Conservation (phyloP, 1,284 basidiomycete genomes). For the Mycena sp. region DNA sequence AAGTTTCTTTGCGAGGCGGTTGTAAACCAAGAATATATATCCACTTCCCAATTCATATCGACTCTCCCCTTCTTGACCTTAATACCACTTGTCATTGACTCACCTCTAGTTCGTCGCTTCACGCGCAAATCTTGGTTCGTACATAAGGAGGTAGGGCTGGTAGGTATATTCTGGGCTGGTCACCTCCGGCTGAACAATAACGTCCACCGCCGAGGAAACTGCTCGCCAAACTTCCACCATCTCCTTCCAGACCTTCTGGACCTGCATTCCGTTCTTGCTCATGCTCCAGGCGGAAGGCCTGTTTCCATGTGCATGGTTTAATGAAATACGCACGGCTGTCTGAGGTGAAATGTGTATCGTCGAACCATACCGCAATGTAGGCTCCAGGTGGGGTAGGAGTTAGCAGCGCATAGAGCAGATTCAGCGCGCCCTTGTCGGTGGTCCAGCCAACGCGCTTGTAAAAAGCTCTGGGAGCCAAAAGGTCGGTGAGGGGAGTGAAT, state of each 20-base stretch:
- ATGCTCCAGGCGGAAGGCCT: background rate
- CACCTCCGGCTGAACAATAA: no score
- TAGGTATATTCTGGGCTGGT: no score
- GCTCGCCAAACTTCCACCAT: constrained; percentile 5
- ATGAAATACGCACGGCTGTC: background rate
- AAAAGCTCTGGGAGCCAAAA: no score
- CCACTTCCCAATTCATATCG: no score
- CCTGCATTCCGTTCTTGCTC: background rate
- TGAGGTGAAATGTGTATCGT: background rate
- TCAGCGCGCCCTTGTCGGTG: background rate
- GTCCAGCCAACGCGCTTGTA: constrained; percentile 8
- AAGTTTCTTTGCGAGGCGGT: no score
- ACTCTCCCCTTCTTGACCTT: no score
- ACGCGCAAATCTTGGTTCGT: no score
- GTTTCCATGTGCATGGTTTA: background rate
- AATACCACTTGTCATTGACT: no score
- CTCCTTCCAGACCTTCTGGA: constrained; percentile 8
- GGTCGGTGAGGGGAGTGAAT: no score
- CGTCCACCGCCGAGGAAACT: background rate
- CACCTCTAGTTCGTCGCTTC: no score
- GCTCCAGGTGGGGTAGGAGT: constrained; percentile 10
- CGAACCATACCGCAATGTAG: constrained; percentile 5
- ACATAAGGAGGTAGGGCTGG: no score
- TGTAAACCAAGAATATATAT: no score
- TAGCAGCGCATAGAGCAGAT: constrained; percentile 7